These are phyloP conservation scores for Volvox reticuliferus DNA, from an alignment of 139 green algal genomes.

Conservation along the genomic window DNA sequence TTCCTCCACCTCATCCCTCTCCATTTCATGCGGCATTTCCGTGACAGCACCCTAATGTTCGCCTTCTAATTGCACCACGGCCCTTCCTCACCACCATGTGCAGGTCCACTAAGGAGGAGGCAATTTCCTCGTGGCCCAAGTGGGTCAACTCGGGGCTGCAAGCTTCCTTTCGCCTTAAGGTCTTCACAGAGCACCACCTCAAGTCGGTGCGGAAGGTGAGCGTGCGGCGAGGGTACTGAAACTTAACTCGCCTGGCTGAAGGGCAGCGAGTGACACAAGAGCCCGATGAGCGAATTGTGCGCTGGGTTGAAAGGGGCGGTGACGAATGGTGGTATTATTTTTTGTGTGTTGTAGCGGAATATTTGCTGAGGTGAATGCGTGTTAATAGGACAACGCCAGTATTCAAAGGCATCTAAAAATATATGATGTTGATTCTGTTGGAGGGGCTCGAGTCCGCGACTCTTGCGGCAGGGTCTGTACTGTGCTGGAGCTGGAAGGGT, in stretches of 20 bases:
- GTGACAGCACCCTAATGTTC: too few species aligned
- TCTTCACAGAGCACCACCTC: slow-evolving; percentile 6
- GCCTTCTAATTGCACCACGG: background rate
- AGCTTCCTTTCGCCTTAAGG: slow-evolving; percentile 23
- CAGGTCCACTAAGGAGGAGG: slow-evolving; percentile 40
- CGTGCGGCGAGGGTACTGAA: background rate
- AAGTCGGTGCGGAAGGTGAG: slow-evolving; percentile 13
- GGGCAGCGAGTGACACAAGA: too few species aligned
- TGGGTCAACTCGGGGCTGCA: slow-evolving; percentile 9
- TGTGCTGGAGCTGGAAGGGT: too few species aligned
- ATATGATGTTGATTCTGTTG: too few species aligned
- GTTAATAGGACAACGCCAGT: too few species aligned
- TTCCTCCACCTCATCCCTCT: too few species aligned
- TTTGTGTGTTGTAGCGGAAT: background rate
- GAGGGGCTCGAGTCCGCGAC: too few species aligned
- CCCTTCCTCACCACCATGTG: background rate
- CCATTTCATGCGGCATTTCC: too few species aligned
- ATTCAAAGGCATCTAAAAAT: too few species aligned
- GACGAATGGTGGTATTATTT: background rate
- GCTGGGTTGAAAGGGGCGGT: too few species aligned
- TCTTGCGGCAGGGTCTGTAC: too few species aligned
- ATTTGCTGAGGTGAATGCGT: background rate
- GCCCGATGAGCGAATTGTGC: too few species aligned
- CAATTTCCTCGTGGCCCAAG: background rate
- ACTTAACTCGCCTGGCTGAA: background rate